Evolutionary conservation across 2,329 filamentous ascomycete genomes (phyloP).

Genomic region (Biscogniauxia sp.): DNA sequence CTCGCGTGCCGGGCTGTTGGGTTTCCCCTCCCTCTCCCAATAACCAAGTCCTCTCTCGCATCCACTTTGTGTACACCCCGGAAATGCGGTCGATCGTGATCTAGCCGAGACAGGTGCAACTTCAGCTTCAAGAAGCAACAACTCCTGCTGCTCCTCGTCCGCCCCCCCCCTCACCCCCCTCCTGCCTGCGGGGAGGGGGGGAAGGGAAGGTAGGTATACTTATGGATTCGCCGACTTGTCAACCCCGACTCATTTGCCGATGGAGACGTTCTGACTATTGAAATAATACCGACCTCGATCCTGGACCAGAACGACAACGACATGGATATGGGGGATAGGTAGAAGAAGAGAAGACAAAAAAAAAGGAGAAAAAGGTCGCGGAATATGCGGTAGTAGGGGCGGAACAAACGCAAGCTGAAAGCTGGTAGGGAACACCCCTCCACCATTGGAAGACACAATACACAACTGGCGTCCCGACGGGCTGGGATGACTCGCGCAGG

Average conservation of each 20-base stretch:
- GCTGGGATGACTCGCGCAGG: slow-evolving; percentile 26
- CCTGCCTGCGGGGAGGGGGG: too few species aligned
- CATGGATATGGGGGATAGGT: not conserved
- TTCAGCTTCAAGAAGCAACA: not conserved
- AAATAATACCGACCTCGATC: not conserved
- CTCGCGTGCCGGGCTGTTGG: not conserved
- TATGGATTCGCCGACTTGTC: not conserved
- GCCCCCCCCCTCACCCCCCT: too few species aligned
- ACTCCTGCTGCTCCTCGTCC: not conserved
- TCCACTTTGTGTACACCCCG: not conserved
- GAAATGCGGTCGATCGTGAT: not conserved
- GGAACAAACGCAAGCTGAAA: not conserved
- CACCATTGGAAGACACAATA: not conserved
- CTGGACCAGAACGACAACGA: not conserved
- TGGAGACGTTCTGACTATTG: not conserved
- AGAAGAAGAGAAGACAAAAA: not conserved
- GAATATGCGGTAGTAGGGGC: not conserved
- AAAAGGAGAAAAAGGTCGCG: not conserved
- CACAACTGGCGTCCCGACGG: slow-evolving; percentile 16
- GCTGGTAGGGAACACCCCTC: slow-evolving; percentile 1
- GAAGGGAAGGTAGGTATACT: too few species aligned
- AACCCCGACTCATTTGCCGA: not conserved
- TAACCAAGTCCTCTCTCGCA: not conserved
- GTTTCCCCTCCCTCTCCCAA: not conserved
- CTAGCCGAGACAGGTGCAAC: not conserved